Conservation (phyloP, 2,329 filamentous ascomycete genomes). For the Pyrenochaeta sp. region DNA sequence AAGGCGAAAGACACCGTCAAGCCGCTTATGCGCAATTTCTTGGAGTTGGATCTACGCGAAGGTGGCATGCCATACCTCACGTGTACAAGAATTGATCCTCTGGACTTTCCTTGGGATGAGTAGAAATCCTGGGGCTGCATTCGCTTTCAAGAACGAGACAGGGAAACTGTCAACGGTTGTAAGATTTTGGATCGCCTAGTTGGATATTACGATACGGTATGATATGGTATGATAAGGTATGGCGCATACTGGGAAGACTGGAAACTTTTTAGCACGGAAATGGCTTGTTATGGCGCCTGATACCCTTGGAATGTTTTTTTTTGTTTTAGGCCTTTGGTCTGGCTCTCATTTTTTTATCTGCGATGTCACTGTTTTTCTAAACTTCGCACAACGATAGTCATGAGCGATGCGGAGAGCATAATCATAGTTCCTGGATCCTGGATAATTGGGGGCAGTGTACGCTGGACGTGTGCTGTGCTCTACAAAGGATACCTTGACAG, state of each 20-base stretch:
- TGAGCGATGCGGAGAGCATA: not conserved
- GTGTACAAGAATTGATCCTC: slow-evolving; percentile 68
- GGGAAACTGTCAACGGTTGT: not conserved
- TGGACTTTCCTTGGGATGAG: slow-evolving; percentile 70
- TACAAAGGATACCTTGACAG: not conserved
- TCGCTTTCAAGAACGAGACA: not conserved
- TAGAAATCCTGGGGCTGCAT: not conserved
- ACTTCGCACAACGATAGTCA: not conserved
- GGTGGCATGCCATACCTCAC: slow-evolving; percentile 68
- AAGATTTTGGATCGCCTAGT: not conserved
- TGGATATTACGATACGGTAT: not conserved
- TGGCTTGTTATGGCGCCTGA: slow-evolving; percentile 18
- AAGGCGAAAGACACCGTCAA: slow-evolving; percentile 83
- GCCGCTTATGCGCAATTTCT: slow-evolving; percentile 83
- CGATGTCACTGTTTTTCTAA: not conserved
- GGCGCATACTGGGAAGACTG: slow-evolving; percentile 13
- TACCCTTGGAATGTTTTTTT: slow-evolving; percentile 17
- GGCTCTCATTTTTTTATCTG: no score
- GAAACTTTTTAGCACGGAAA: not conserved
- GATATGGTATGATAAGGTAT: not conserved
- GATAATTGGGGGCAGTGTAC: not conserved
- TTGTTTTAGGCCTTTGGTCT: not conserved
- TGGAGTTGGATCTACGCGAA: slow-evolving; percentile 78
- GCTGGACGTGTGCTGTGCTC: not conserved
- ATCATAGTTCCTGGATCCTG: not conserved